Percentiles rank a stretch among this genome's conserved stretches.
Conservation (phyloP, 805 yeast species). For the Komagataella pastoris region DNA sequence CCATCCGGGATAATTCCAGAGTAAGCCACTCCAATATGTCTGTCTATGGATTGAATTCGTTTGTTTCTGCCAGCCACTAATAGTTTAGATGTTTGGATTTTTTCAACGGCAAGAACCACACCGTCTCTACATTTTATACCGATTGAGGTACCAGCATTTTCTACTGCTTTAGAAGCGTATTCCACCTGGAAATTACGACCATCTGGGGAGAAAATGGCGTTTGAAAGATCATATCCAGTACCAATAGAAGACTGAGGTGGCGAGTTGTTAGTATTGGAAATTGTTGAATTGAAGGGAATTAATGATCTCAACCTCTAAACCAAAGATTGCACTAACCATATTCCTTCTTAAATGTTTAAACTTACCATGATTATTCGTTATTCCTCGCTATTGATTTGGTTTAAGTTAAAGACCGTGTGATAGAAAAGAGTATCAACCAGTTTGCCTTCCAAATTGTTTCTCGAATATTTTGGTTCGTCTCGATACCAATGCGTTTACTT, state of each 20-base stretch:
- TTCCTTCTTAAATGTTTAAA: neutral
- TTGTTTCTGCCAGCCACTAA: constrained; percentile 82
- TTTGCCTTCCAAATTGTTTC: neutral
- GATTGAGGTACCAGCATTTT: constrained; percentile 90
- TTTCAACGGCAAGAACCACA: constrained; percentile 94
- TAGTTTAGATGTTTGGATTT: constrained; percentile 73
- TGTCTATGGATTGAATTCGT: constrained; percentile 86
- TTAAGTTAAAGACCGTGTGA: neutral
- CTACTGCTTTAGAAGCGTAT: constrained; percentile 95
- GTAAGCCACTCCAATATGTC: constrained; percentile 88
- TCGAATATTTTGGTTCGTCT: neutral
- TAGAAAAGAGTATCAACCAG: neutral
- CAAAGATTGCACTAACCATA: neutral
- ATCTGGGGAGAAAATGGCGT: constrained; percentile 89
- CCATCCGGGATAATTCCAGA: constrained; percentile 97
- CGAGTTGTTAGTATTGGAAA: neutral
- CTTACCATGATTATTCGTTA: neutral
- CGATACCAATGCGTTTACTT: neutral
- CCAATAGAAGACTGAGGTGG: constrained; percentile 69
- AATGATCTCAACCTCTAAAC: neutral
- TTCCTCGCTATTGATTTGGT: neutral
- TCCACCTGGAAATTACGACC: constrained; percentile 96
- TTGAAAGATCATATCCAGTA: constrained; percentile 96
- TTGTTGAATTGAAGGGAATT: neutral
- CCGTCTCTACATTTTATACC: constrained; percentile 92